A percentile compares a stretch with the other conserved stretches of the same genome.
Evolutionary conservation across 768 basidiomycete genomes (phyloP).

Genomic region (Psilocybe cubensis): DNA sequence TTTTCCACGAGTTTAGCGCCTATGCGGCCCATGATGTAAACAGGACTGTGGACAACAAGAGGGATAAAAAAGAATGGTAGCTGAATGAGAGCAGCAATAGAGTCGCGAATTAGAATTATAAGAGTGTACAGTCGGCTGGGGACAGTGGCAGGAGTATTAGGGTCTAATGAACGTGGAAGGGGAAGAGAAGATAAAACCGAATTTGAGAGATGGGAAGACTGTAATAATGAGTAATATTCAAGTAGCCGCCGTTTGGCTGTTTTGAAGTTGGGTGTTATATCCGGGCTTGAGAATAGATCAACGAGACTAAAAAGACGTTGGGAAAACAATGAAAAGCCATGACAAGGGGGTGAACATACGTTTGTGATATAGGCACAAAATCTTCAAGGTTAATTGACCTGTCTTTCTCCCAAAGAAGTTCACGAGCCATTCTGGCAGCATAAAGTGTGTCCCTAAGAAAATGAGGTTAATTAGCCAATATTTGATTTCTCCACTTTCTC

Average conservation of each 20-base stretch:
- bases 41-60: slow-evolving; percentile 80
- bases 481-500: background rate
- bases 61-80: slow-evolving; percentile 93
- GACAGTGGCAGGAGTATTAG: slow-evolving; percentile 69
- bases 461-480: background rate
- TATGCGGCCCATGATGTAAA: slow-evolving; percentile 79
- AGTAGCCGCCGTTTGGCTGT: slow-evolving; percentile 72
- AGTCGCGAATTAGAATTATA: slow-evolving; percentile 76
- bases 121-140: slow-evolving; percentile 87
- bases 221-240: slow-evolving; percentile 86
- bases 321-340: slow-evolving; percentile 4
- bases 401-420: slow-evolving; percentile 90
- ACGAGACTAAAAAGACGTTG: slow-evolving; percentile 62
- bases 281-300: slow-evolving; percentile 80
- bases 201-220: slow-evolving; percentile 83
- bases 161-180: slow-evolving; percentile 83
- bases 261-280: slow-evolving; percentile 61
- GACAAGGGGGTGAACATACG: slow-evolving; percentile 56
- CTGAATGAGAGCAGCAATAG: slow-evolving; percentile 66
- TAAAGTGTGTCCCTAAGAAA: slow-evolving; percentile 82
- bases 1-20: slow-evolving; percentile 78
- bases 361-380: slow-evolving; percentile 86
- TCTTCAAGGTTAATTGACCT: slow-evolving; percentile 77
- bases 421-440: slow-evolving; percentile 89
- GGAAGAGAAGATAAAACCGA: slow-evolving; percentile 83